Evolutionary conservation across 106 monocot genomes (phyloP).

Genomic region (Narthecium ossifragum): DNA sequence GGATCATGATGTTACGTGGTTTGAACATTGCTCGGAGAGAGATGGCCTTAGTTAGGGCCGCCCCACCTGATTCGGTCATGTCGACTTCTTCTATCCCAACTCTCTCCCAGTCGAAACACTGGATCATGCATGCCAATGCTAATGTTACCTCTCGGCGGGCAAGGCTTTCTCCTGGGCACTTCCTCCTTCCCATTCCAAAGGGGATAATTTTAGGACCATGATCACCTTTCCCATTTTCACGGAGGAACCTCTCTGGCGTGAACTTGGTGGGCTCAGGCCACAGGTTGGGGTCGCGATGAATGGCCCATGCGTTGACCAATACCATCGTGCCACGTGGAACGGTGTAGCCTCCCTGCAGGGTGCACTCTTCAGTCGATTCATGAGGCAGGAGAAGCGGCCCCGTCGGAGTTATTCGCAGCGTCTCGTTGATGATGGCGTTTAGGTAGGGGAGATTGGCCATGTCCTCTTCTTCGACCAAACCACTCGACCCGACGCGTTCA

Average conservation of each 20-base stretch:
- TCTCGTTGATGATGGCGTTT: constrained; percentile 16
- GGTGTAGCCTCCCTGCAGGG: constrained; percentile 12
- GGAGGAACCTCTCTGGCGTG: constrained; percentile 23
- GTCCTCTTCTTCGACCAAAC: constrained; percentile 10
- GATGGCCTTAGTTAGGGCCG: no score
- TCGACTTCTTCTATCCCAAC: constrained; percentile 17
- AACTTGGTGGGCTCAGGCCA: constrained; percentile 26
- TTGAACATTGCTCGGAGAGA: no score
- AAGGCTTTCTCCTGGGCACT: constrained; percentile 22
- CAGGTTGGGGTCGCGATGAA: constrained; percentile 13
- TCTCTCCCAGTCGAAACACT: constrained; percentile 30
- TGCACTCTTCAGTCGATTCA: constrained; percentile 16
- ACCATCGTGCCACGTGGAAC: constrained; percentile 23
- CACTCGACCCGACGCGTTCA: neutral
- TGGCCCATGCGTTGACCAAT: constrained; percentile 14
- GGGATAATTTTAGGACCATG: constrained; percentile 6
- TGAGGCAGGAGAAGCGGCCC: constrained; percentile 26
- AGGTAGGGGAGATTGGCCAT: constrained; percentile 18
- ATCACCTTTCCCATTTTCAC: neutral
- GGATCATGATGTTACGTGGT: no score
- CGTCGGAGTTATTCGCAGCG: constrained; percentile 8
- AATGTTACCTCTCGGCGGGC: constrained; percentile 18
- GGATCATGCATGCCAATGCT: constrained; percentile 21
- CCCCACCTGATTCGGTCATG: constrained; percentile 13
- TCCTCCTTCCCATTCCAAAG: constrained; percentile 35